Base-by-base conservation (phyloP, 805 yeast species). In the Sungouiozyma intestinalis region DNA sequence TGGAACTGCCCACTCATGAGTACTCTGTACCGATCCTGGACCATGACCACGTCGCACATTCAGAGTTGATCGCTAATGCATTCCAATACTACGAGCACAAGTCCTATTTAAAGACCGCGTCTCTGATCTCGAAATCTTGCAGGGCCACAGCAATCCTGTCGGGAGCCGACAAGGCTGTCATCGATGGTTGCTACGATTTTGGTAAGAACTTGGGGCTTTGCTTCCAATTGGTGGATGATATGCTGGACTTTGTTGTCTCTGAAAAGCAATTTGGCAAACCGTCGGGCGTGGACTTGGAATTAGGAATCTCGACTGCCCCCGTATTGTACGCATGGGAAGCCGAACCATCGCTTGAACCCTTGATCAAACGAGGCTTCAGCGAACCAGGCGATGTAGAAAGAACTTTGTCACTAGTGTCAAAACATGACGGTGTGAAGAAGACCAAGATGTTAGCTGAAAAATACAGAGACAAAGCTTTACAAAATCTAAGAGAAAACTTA, bases 221-320 rank as follows among this genome's bases (percentile, higher is more conserved):
- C 58, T 92, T 92, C 73, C 98, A 90, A 66, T 73, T 92, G 45
- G 94, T 92, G 16, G 98, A 92, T 64, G 98, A 92, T 63, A 79
- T 90, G 80, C 73, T 92, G 49, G 98, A 92, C 64, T 92, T 85
- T 62, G 86, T 97, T 0, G 79, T 86, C n/a, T 77, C 88, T 24
- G 85, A 85, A 16, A 76, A 76, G 35, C 77, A 84, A 40, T 67
- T 92, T 44, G 98, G 98, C 32, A 92, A 92, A 62, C 97, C 98
- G 2, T 81, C 95, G 7, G 95, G 92, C 52, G 97, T 96, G 3
- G 98, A 92, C 65, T 71, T 92, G 52, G 78, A 88, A 60, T 69
- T 92, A 36, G 98, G 98, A 0, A 72, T 92, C 52, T 97, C 97
- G 1, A 92, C 98, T 0, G 97, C 97, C 0, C 98, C 98, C 1